A percentile compares a stretch with the other conserved stretches of the same genome.
These are phyloP conservation scores for Globisporangium paddicum DNA, from an alignment of 352 stramenopile species.

Conservation along the genomic window DNA sequence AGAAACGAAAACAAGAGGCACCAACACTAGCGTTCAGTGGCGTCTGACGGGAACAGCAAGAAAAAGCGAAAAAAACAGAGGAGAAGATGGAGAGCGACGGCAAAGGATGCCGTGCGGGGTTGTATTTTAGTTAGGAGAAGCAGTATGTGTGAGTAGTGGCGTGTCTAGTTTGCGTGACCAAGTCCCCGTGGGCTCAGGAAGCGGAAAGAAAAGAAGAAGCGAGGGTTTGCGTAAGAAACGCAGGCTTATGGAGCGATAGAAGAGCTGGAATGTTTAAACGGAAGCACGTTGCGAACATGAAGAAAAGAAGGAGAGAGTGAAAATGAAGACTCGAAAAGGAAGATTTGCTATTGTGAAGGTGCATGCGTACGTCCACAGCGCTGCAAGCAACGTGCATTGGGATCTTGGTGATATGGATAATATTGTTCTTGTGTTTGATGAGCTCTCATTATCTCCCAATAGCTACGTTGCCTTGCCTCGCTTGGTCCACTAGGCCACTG, in stretches of 20 bases:
- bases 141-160: background rate
- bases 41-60: background rate
- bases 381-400: too few species aligned
- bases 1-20: slow-evolving; percentile 13
- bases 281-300: background rate
- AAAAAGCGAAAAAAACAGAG: slow-evolving; percentile 8
- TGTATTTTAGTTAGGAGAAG: slow-evolving; percentile 11
- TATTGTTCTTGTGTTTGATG: too few species aligned
- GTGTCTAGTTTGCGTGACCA: slow-evolving; percentile 1
- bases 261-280: background rate
- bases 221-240: background rate
- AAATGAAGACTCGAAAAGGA: background rate
- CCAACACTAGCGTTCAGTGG: background rate
- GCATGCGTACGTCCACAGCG: too few species aligned
- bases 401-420: too few species aligned
- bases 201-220: background rate
- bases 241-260: background rate
- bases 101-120: slow-evolving; percentile 1
- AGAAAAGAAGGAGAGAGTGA: slow-evolving; percentile 2
- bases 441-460: too few species aligned
- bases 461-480: too few species aligned
- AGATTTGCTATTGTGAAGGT: too few species aligned
- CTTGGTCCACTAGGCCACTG: too few species aligned
- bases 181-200: background rate
- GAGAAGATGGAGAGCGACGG: background rate